Evolutionary conservation across 2,329 filamentous ascomycete species (phyloP).

Genomic region (Sporothrix humicola): DNA sequence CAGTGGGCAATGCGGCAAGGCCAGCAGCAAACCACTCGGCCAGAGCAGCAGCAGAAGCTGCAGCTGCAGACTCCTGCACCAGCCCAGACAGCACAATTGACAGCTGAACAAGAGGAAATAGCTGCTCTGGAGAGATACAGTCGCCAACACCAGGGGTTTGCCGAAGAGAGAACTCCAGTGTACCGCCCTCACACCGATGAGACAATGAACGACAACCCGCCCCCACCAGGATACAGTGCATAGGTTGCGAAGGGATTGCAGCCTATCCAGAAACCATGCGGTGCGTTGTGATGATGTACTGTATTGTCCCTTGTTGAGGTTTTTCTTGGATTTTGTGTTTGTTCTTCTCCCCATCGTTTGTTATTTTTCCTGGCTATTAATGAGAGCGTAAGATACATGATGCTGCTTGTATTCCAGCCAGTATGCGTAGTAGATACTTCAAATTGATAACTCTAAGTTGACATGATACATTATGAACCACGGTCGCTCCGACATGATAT

Average conservation of each 20-base stretch:
- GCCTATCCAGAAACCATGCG: no score
- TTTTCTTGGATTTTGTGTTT: background rate
- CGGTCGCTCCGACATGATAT: background rate
- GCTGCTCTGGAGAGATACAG: background rate
- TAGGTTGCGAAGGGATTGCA: background rate
- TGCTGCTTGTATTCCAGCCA: background rate
- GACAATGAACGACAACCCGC: conserved; percentile 26
- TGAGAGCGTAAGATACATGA: background rate
- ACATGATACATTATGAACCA: background rate
- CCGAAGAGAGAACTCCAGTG: background rate
- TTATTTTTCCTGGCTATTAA: background rate
- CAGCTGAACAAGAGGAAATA: conserved; percentile 3
- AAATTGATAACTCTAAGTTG: background rate
- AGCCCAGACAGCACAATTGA: background rate
- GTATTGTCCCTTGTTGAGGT: background rate
- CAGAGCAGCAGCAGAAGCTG: conserved; percentile 27
- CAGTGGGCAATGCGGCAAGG: conserved; percentile 23
- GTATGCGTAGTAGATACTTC: background rate
- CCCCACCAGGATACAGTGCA: conserved; percentile 27
- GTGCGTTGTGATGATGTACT: no score
- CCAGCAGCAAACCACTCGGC: no score
- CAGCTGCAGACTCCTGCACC: background rate
- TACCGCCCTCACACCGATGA: conserved; percentile 5
- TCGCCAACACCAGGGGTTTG: background rate
- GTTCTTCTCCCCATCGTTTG: background rate